Conservation (phyloP, 371 early-diverging fungal genomes). For the Rhizopus stolonifer region DNA sequence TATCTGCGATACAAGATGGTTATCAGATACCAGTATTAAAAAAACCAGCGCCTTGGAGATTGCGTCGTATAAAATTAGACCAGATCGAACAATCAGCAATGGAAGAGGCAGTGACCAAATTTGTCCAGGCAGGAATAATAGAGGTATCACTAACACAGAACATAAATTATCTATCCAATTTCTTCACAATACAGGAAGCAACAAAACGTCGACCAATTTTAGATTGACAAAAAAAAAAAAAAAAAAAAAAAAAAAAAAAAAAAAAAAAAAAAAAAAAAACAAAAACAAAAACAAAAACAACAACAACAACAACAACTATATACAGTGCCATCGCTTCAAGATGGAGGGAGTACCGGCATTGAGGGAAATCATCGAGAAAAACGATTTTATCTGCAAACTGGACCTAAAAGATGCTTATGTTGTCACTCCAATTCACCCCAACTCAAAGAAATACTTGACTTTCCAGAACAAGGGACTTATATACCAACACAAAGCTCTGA, state of each 20-base stretch:
- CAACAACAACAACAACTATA: constrained; percentile 6
- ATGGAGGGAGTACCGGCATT: constrained; percentile 14
- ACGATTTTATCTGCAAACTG: constrained; percentile 8
- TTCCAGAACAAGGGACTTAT: neutral
- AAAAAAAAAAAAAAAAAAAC: no score
- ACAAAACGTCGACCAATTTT: no score
- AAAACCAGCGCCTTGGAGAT: constrained; percentile 3
- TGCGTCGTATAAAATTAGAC: neutral
- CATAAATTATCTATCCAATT: no score
- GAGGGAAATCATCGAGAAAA: constrained; percentile 5
- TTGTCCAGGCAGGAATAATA: no score
- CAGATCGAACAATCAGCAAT: no score
- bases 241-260: no score
- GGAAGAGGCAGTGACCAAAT: no score
- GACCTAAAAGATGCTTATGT: no score
- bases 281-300: no score
- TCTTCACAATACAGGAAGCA: no score
- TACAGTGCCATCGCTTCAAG: constrained; percentile 11
- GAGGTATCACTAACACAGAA: no score
- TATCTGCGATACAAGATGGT: constrained; percentile 7
- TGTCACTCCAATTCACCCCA: constrained; percentile 3
- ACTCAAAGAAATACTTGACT: neutral
- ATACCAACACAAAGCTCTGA: constrained; percentile 7
- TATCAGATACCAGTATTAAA: constrained; percentile 1
- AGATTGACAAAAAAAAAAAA: no score